Conservation (phyloP, 1,284 basidiomycete species). For the Inonotus hispidus region DNA sequence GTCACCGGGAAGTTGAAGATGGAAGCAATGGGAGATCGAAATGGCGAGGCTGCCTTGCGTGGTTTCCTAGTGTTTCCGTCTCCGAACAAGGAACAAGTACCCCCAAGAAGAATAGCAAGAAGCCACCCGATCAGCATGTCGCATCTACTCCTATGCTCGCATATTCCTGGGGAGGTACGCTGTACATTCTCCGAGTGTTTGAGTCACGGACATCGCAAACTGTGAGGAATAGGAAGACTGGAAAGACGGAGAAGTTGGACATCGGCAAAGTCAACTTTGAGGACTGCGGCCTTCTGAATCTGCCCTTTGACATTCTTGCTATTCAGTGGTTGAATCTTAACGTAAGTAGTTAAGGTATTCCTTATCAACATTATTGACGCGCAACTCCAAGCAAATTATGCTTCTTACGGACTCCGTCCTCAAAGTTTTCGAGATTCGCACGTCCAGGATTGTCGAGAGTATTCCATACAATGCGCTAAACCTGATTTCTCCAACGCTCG, state of each 20-base stretch:
- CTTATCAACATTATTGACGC: conserved; percentile 12
- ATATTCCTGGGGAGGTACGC: conserved; percentile 73
- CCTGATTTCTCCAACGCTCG: conserved; percentile 49
- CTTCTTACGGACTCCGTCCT: conserved; percentile 54
- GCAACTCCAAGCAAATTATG: conserved; percentile 49
- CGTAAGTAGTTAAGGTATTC: conserved; percentile 46
- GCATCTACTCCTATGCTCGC: conserved; percentile 59
- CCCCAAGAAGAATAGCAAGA: conserved; percentile 28
- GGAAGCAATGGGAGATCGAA: conserved; percentile 35
- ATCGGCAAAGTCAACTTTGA: conserved; percentile 59
- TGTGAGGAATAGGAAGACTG: conserved; percentile 49
- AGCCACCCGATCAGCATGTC: conserved; percentile 21
- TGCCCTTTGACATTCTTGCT: conserved; percentile 54
- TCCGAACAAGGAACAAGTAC: conserved; percentile 21
- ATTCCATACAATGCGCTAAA: conserved; percentile 50
- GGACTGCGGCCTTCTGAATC: conserved; percentile 48
- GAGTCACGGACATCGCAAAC: conserved; percentile 54
- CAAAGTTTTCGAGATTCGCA: conserved; percentile 65
- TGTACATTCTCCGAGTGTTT: conserved; percentile 62
- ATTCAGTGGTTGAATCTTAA: conserved; percentile 72
- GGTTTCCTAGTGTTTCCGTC: conserved; percentile 62
- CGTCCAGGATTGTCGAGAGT: conserved; percentile 50
- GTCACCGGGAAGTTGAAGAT: conserved; percentile 52
- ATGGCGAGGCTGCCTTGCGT: conserved; percentile 62
- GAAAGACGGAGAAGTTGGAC: conserved; percentile 53